Conservation (phyloP, 345 rosid genomes). For the Isatis tinctoria region DNA sequence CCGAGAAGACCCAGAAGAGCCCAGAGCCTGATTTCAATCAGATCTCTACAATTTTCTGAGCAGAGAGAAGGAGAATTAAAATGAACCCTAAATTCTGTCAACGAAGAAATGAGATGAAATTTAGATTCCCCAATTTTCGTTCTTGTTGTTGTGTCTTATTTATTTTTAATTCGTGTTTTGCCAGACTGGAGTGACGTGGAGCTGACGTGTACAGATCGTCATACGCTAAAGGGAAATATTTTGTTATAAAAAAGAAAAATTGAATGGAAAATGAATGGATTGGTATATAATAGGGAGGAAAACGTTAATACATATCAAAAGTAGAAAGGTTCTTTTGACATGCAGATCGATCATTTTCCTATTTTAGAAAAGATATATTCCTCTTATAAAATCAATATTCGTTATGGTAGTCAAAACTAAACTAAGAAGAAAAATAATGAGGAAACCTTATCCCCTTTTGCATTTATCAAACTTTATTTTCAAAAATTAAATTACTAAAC, state of each 20-base stretch:
- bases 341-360: background rate
- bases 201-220: background rate
- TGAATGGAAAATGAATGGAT: background rate
- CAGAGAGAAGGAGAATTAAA: conserved; percentile 12
- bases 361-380: background rate
- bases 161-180: background rate
- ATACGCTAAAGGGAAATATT: no score
- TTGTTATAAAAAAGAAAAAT: background rate
- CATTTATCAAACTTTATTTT: background rate
- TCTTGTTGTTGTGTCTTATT: background rate
- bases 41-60: conserved; percentile 2
- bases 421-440: background rate
- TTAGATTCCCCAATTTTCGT: background rate
- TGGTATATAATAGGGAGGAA: background rate
- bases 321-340: background rate
- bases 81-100: conserved; percentile 25
- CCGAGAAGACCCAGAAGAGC: background rate
- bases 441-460: background rate
- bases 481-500: background rate
- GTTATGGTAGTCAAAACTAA: no score
- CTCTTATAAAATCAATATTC: background rate
- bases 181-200: conserved; percentile 10
- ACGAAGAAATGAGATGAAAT: conserved; percentile 18
- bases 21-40: conserved; percentile 1
- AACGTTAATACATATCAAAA: background rate